Conservation (phyloP, 495 filamentous ascomycete species). For the Glutinoglossum americanum region DNA sequence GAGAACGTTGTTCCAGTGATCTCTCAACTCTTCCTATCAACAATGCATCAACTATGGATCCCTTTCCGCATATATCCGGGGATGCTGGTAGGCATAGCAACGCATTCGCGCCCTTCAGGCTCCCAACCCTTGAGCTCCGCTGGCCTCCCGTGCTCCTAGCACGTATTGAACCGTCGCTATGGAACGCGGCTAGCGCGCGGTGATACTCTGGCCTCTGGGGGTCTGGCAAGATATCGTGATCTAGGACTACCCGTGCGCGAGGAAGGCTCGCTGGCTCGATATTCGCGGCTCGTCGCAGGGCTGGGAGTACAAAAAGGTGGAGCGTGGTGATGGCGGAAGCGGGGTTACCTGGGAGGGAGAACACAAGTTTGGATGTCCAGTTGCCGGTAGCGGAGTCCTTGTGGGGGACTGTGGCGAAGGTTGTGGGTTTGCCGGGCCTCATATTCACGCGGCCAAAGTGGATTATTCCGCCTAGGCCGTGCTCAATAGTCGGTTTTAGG, state of each 20-base stretch:
- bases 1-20: not conserved
- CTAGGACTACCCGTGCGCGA: constrained; percentile 43
- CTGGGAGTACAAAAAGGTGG: constrained; percentile 81
- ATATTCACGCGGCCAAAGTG: constrained; percentile 93
- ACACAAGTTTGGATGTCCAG: constrained; percentile 46
- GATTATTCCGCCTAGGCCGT: constrained; percentile 72
- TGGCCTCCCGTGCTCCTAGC: constrained; percentile 78
- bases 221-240: constrained; percentile 52
- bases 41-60: constrained; percentile 35
- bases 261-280: constrained; percentile 42
- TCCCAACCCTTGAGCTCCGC: constrained; percentile 73
- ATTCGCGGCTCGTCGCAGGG: constrained; percentile 49
- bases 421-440: constrained; percentile 96
- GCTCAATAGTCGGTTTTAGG: constrained; percentile 91
- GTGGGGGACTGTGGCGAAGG: constrained; percentile 72
- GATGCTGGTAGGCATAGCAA: constrained; percentile 52
- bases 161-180: constrained; percentile 42
- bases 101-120: constrained; percentile 71
- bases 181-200: constrained; percentile 42
- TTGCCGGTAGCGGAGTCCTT: constrained; percentile 20
- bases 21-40: constrained; percentile 28
- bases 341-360: constrained; percentile 86
- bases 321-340: constrained; percentile 83
- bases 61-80: constrained; percentile 26
- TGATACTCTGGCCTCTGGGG: constrained; percentile 68